A percentile compares a stretch with the other conserved stretches of the same genome.
phyloP scores from a whole-genome alignment of 1,284 basidiomycete species.

The Cerrena zonata region DNA sequence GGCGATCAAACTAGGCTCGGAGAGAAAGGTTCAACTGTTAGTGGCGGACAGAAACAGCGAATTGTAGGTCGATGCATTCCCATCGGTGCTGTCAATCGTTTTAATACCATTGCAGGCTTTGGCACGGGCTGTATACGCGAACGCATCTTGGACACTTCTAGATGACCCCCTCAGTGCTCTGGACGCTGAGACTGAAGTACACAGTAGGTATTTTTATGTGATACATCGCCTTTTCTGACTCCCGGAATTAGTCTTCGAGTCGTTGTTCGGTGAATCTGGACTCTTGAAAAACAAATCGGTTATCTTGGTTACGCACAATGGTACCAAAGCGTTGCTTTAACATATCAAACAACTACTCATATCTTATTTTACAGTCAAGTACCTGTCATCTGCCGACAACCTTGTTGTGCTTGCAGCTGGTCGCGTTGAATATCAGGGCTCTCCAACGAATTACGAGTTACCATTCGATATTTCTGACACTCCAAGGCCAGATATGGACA shows the following conservation, averaged over 20 bases:
- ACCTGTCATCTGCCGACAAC: not conserved
- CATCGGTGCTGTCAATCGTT: no score
- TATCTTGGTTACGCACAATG: not conserved
- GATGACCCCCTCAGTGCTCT: not conserved
- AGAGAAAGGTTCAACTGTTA: constrained; percentile 56
- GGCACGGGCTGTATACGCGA: not conserved
- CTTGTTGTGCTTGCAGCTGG: not conserved
- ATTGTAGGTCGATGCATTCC: not conserved
- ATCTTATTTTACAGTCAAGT: not conserved
- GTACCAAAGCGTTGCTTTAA: no score
- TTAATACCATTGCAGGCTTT: not conserved
- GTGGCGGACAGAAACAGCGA: constrained; percentile 10
- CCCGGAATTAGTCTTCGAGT: not conserved
- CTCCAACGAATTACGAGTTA: not conserved
- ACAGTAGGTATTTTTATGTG: not conserved
- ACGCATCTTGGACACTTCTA: not conserved
- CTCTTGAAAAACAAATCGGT: not conserved
- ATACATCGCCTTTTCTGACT: no score
- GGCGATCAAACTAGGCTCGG: constrained; percentile 72
- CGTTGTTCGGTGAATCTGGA: not conserved
- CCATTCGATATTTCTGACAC: not conserved
- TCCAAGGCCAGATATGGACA: not conserved
- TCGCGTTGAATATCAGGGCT: not conserved
- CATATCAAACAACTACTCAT: not conserved
- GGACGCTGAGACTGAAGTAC: not conserved